Percentiles rank a stretch among this genome's conserved stretches.
phyloP scores from a whole-genome alignment of 495 filamentous ascomycete species.

The Podospora bellae-mahoneyi region DNA sequence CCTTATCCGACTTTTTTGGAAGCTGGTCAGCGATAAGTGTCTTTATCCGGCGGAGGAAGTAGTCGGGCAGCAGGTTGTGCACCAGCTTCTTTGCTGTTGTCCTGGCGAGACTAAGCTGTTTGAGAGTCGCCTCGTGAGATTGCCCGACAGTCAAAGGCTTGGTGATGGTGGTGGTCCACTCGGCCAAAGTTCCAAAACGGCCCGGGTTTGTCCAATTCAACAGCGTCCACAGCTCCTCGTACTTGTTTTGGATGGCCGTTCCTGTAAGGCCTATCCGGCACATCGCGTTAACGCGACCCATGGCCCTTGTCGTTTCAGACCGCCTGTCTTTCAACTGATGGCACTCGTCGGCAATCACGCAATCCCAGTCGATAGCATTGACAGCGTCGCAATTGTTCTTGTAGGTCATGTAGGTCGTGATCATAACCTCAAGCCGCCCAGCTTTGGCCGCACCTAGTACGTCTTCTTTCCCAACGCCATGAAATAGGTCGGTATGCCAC shows the following conservation, averaged over 20 bases:
- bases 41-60: conserved; percentile 94
- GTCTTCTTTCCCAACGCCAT: conserved; percentile 69
- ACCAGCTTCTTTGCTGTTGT: conserved; percentile 83
- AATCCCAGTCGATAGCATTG: conserved; percentile 90
- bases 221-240: conserved; percentile 95
- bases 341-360: conserved; percentile 95
- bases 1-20: conserved; percentile 91
- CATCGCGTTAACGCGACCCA: conserved; percentile 89
- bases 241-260: conserved; percentile 97
- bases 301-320: conserved; percentile 75
- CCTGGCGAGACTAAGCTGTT: conserved; percentile 76
- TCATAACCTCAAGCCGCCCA: conserved; percentile 79
- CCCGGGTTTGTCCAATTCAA: conserved; percentile 97
- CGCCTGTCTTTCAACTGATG: conserved; percentile 81
- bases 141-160: conserved; percentile 82
- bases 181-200: conserved; percentile 68
- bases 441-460: conserved; percentile 70
- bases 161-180: conserved; percentile 76
- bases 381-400: conserved; percentile 67
- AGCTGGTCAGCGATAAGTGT: conserved; percentile 87
- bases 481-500: conserved; percentile 85
- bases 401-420: conserved; percentile 92
- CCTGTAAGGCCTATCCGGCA: conserved; percentile 93
- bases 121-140: conserved; percentile 80
- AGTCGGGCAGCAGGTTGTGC: conserved; percentile 81